Percentiles rank a stretch among this genome's conserved stretches.
These are phyloP conservation scores for Leccinum ponderosum DNA, from an alignment of 1,284 basidiomycete genomes.

Conservation along the genomic window DNA sequence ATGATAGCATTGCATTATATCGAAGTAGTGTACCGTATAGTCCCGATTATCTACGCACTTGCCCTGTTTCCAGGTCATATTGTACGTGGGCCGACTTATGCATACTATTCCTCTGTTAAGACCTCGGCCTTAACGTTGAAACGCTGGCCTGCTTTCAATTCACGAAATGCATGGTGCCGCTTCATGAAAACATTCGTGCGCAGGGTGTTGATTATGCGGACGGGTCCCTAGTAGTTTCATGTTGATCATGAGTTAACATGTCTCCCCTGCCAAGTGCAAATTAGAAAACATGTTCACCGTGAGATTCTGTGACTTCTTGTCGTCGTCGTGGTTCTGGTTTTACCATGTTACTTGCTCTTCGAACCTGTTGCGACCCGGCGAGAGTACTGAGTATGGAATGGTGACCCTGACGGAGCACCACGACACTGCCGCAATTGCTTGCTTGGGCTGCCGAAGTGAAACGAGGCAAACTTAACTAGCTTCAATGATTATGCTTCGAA, in stretches of 20 bases:
- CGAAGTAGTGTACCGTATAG: neutral
- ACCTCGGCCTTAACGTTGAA: neutral
- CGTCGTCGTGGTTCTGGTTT: neutral
- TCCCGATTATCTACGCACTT: neutral
- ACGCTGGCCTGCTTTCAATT: neutral
- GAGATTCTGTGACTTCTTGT: neutral
- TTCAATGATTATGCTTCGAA: constrained; percentile 7
- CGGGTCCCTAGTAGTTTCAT: neutral
- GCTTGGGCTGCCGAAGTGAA: neutral
- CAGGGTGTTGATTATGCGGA: neutral
- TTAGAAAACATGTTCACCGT: neutral
- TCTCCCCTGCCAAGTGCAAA: neutral
- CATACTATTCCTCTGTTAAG: neutral
- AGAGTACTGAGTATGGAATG: neutral
- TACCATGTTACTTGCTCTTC: neutral
- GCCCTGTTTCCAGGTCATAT: neutral
- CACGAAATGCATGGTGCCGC: neutral
- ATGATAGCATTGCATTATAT: no score
- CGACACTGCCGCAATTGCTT: neutral
- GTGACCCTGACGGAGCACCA: neutral
- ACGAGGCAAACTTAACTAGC: constrained; percentile 1
- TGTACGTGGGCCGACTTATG: neutral
- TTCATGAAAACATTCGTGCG: neutral
- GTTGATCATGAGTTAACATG: neutral
- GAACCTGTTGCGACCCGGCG: neutral